Evolutionary conservation across 768 basidiomycete species (phyloP), one percentile per base, ranked within the genome.

Genomic region (Coprinopsis marcescibilis): DNA sequence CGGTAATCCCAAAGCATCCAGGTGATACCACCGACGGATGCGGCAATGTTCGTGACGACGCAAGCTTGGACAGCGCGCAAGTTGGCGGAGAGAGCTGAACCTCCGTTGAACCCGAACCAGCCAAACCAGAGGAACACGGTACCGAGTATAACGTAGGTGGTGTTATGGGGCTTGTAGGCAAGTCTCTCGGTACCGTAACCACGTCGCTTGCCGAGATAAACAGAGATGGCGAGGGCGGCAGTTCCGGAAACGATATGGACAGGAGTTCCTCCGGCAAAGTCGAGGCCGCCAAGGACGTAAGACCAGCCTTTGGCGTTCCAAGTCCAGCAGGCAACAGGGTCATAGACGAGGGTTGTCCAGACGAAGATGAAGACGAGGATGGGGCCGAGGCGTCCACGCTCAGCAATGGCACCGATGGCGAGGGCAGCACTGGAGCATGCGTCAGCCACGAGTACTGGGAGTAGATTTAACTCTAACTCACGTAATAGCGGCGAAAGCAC

Each of bases 1-100:
- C 94, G 83, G 65, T 81, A 97, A 71, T 98, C 94, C 89, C 81
- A 89, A 45, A 93, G 65, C 89, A 94, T 92, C 90, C 91, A 95
- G 3, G 86, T 87, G 51, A 94, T 51, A 4, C 89, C 91, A 34
- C 85, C 92, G 14, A 90, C 84, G 41, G 78, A 77, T 1, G 91
- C 95, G 1, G 92, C 88, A 45, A 97, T 66, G 64, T 97, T 98
- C 48, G 95, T 98, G 54, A 92, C 85, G 55, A 94, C 85, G 67
- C 90, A 89, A 2, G 95, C 92, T 62, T 88, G 75, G 13, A 83
- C 78, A 5, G 92, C 94, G 55, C 90, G 80, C 51, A 94, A 69
- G 65, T 91, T 95, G 27, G 93, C 92, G 21, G 83, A 77, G 53
- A 97, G 77, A 8, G 93, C 93, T 13, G 82, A 85, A 20, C 95